Evolutionary conservation across 352 stramenopile species (phyloP), one percentile per base, ranked within the genome.

Genomic region (Globisporangium nodosum): DNA sequence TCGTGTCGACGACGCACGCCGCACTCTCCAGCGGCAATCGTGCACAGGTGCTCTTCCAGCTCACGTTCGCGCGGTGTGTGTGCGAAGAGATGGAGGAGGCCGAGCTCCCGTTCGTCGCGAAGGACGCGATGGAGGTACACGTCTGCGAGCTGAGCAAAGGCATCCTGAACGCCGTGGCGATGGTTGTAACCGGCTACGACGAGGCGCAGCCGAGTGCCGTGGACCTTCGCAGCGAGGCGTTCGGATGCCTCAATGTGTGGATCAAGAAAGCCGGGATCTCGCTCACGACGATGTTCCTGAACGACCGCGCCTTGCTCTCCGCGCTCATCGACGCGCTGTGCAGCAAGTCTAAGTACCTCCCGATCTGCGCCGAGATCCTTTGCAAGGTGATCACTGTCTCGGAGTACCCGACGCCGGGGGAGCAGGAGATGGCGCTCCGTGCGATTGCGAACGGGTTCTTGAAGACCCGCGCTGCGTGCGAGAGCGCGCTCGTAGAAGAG

Each of bases 11-110:
- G 0, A 69, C 60, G 33, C 65, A 63, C 15, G 62, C 63, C 9
- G 60, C 59, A 12, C 50, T 55, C 12, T 58, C 57, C 6, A 57
- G 60, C 0, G 67, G 73, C n/a, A 51, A 75, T 43, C 61, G 65
- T 20, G 66, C 58, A 24, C 61, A 74, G 18, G 60, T 87, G 20
- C 56, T 67, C 2, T 84, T 87, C 46, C 71, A 87, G 55, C 57
- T 90, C 37, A 69, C 66, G 2, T 76, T 87, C 53, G 63, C 78
- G 43, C 72, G 78, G 16, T 87, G 71, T 60, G 65, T 90, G 12
- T 86, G 78, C 56, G 81, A 90, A 42, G 78, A 88, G 63, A 76
- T 88, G 56, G 67, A 85, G 43, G 74, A 87, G 21, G 78, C 74
- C 16, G 73, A 88, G 54, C 52, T 90, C 31, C 57, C 70, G 1